Evolutionary conservation across 306 rosid species (phyloP), one percentile per base, ranked within the genome.

Genomic region (Vachellia pachyceras): DNA sequence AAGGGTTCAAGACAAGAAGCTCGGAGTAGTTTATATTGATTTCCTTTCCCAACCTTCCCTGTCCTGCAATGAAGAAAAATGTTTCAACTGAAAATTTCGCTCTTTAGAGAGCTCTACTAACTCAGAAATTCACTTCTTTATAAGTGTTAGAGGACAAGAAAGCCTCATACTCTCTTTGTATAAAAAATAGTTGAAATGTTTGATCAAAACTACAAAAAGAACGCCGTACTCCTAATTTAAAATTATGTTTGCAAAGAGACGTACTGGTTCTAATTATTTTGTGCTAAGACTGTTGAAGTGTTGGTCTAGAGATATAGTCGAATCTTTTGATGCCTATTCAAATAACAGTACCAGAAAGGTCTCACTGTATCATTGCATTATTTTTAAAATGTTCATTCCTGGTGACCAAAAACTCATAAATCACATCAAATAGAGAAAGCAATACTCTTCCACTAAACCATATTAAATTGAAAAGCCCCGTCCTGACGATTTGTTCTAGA

Each of bases 1-100:
- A 64, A 64, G 20, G 22, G 22, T 64, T 33, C 40, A 35, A 35
- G 42, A 18, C 23, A 15, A 50, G 42, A 52, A 65, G 10, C 74
- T 49, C 4, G 6, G 18, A 13, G 3, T 25, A 29, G 68, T 12
- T 54, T 37, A 20, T 41, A 20, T 75, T 57, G 69, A 49, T 15
- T 49, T 49, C 54, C 40, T 75, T 75, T 58, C 50, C 66, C 39
- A 39, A 41, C n/a, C 52, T 40, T 75, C 41, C 37, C 18, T 52
- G 36, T 52, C 66, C 18, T 17, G 10, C 10, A 73, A 60, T 9
- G 15, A 10, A 18, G 44, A 10, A 73, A 73, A 72, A 29, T 42
- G 20, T 44, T 72, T 33, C 58, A 61, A 61, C 13, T 12, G 39
- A 60, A 50, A 60, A 10, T 18, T 58, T 58, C 23, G 13, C 5